Evolutionary conservation across 306 rosid genomes (phyloP), one percentile per base, ranked within the genome.

Genomic region (Herpetospermum pedunculosum): DNA sequence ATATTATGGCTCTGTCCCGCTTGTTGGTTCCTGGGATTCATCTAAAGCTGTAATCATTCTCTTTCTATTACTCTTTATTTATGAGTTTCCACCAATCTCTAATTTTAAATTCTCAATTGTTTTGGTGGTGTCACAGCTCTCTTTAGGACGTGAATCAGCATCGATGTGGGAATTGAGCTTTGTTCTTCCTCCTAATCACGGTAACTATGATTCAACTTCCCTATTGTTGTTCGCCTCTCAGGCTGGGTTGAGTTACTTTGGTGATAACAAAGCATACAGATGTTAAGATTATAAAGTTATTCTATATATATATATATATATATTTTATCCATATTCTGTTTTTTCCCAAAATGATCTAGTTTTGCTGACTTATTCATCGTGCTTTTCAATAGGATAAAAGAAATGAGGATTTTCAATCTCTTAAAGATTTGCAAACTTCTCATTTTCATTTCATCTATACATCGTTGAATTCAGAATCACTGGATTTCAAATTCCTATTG

Each of bases 111-210:
- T 40, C n/a, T n/a, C 48, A 9, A 30, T 83, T 65, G 25, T 59
- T 44, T 65, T 28, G 63, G 38, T n/a, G n/a, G n/a, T 11, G 35
- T 2, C 26, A 40, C n/a, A 94, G 97, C 99, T 94, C 73, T 53
- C 85, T 19, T 86, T 94, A 96, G 97, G 89, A 62, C 88, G 99
- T 15, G 99, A 94, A 77, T 89, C 99, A 40, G 91, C 89, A 7
- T 94, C 97, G 44, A 88, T 84, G 99, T 91, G 99, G 99, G 99
- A 94, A 76, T 82, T 94, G 82, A 89, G 99, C 81, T 94, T 94
- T 77, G 99, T 94, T 70, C 95, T 94, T 86, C 95, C 99, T 60
- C 91, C 99, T 47, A 91, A 94, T 87, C 99, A 94, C 34, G 99
- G 99, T 94, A 88, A 75, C 21, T 21, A 55, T 52, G 43, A 15